Base-by-base conservation (phyloP, 164 flowering plant genomes). In the Dillenia suffruticosa region DNA sequence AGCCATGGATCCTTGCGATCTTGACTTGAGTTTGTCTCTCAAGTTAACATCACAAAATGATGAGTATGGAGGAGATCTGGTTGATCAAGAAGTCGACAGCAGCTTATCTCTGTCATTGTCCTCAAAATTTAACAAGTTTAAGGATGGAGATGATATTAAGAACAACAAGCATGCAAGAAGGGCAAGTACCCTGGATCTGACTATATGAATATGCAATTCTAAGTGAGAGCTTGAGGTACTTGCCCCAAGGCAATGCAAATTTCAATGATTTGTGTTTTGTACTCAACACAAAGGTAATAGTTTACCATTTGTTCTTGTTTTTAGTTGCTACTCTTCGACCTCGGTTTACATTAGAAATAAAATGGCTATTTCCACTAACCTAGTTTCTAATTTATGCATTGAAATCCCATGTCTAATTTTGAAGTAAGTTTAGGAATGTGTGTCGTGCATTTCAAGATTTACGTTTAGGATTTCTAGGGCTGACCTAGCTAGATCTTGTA, bases 101-200 rank as follows among this genome's bases (percentile, higher is more conserved):
- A 67, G 61, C 54, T 72, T 87, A 48, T 68, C 79, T n/a, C 70
- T 90, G 22, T 81, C 84, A 8, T 68, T 89, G 72, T 68, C 49
- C 50, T 75, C 81, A 14, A 73, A 77, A 64, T 51, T 62, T 44
- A 63, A 72, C 49, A 79, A 70, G 72, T 68, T 67, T 70, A 72
- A 73, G 64, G 74, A 71, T 44, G 76, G 47, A 44, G 61, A 22
- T 43, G 68, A 54, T 10, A 49, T 50, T 16, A 49, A 70, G 48
- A 61, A 13, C 49, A 65, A 51, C 60, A 57, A 65, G 57, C 32
- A 69, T 68, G 60, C 65, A 64, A 67, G 49, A 63, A 58, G 76
- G 77, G 70, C 79, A 70, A 84, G 92, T 83, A 80, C 90, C 77
- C 91, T 88, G 26, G 87, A 88, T 90, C 97, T 90, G 85, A 88